These are phyloP conservation scores for Termitomyces sp. DNA, from an alignment of 768 basidiomycete species.

Conservation along the genomic window DNA sequence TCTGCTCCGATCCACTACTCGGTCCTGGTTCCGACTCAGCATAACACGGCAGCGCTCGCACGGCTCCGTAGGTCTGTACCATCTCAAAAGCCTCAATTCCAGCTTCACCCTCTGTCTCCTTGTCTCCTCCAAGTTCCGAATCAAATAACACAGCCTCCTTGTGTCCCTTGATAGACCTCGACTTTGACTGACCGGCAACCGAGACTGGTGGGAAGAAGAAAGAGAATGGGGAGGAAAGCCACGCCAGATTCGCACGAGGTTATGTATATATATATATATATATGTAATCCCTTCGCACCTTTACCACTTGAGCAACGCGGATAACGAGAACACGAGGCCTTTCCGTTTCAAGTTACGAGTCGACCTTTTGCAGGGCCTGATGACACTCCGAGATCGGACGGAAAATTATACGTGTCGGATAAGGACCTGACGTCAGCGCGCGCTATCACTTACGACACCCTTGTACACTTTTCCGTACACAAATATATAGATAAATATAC, in stretches of 20 bases:
- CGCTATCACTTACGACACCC: no score
- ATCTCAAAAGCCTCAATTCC: conserved; percentile 46
- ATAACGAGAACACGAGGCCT: conserved; percentile 6
- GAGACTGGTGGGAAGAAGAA: neutral
- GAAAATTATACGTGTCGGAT: neutral
- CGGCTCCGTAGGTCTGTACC: conserved; percentile 69
- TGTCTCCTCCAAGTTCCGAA: conserved; percentile 19
- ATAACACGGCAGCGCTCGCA: conserved; percentile 26
- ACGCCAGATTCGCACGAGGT: conserved; percentile 22
- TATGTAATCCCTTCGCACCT: no score
- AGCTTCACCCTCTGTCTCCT: neutral
- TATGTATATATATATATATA: no score
- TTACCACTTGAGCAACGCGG: neutral
- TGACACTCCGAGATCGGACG: neutral
- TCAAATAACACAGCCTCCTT: neutral
- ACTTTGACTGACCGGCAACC: neutral
- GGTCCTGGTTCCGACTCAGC: conserved; percentile 25
- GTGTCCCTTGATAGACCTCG: neutral
- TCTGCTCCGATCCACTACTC: conserved; percentile 42
- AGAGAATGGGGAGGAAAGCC: conserved; percentile 10
- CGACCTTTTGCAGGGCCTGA: no score
- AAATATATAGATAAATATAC: no score
- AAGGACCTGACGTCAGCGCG: neutral
- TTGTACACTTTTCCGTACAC: no score
- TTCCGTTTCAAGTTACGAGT: neutral